Percentiles rank a stretch among this genome's conserved stretches.
phyloP scores from a whole-genome alignment of 2,329 filamentous ascomycete genomes.

The Corynespora cassiicola region DNA sequence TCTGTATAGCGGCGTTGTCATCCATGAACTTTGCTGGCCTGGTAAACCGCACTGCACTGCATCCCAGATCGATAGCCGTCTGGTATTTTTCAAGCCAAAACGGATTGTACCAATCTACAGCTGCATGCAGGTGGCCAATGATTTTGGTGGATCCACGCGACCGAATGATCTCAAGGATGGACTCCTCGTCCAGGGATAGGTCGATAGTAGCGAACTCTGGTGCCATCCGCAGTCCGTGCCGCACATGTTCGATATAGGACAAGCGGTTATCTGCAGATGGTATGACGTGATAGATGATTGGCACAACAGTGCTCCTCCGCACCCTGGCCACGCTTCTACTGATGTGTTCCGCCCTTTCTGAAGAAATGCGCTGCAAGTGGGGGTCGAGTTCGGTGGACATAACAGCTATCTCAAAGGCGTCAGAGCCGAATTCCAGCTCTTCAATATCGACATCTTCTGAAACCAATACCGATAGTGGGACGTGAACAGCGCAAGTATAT shows the following conservation, averaged over 20 bases:
- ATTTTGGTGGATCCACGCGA: slow-evolving; percentile 65
- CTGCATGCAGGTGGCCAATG: slow-evolving; percentile 62
- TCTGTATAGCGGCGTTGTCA: slow-evolving; percentile 68
- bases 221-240: slow-evolving; percentile 66
- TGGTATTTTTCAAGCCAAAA: slow-evolving; percentile 65
- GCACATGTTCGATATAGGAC: slow-evolving; percentile 63
- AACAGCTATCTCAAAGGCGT: slow-evolving; percentile 70
- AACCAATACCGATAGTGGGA: slow-evolving; percentile 65
- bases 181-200: slow-evolving; percentile 60
- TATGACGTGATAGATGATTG: slow-evolving; percentile 50
- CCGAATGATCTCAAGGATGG: slow-evolving; percentile 59
- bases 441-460: slow-evolving; percentile 65
- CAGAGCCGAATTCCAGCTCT: slow-evolving; percentile 69
- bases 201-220: slow-evolving; percentile 69
- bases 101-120: slow-evolving; percentile 63
- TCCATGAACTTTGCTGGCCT: slow-evolving; percentile 63
- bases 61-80: slow-evolving; percentile 63
- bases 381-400: slow-evolving; percentile 38
- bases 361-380: slow-evolving; percentile 16
- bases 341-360: slow-evolving; percentile 51
- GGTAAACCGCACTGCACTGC: slow-evolving; percentile 67
- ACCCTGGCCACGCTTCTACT: slow-evolving; percentile 66
- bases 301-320: slow-evolving; percentile 65
- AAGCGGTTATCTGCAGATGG: slow-evolving; percentile 32
- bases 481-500: slow-evolving; percentile 72